Evolutionary conservation across 2,329 filamentous ascomycete species (phyloP), one percentile per base, ranked within the genome.

Genomic region (Incumbomyces lentus): DNA sequence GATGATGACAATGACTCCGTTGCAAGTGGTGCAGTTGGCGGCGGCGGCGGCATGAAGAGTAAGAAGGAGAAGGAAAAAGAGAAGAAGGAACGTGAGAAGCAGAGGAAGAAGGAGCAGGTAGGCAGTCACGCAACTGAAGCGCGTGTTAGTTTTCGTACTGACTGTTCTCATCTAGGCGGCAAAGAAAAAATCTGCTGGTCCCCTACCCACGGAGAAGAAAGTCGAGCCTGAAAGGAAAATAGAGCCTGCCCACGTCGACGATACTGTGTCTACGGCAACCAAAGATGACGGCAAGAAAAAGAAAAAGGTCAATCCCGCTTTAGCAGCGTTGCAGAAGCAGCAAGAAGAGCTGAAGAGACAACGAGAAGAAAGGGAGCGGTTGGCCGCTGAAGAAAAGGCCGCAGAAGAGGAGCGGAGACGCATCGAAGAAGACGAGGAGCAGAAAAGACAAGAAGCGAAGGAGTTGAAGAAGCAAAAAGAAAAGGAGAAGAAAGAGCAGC

Each of bases 31-130:
- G 41, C 41, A 22, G 42, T 22, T 3, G 71, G 72, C 49, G 82
- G 82, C 22, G 8, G 22, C 22, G 8, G 22, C 37, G 78, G 81
- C 46, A 75, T 96, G 40, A 81, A 96, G 70, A 94, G 87, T 33
- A 98, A 96, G 78, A 92, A 93, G 49, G 89, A 98, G 71, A 98
- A 98, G 72, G 92, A 98, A 66, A 94, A 87, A 68, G 75, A 90
- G 61, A 96, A 90, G 36, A 98, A 95, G 71, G 92, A 98, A 72
- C 81, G 87, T 51, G 92, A 98, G 73, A 98, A 98, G 79, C 86
- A 92, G 70, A 78, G 89, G 56, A 98, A 98, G 73, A 98, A 89
- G 79, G 92, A 98, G 68, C 84, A 96, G 78, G 87, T 92, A 65
- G 48, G 72, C 26, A 26, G 4, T 26, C 22, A 26, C 22, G 8